Base-by-base conservation (phyloP, 352 stramenopile genomes). In the Blastocystis sp. region DNA sequence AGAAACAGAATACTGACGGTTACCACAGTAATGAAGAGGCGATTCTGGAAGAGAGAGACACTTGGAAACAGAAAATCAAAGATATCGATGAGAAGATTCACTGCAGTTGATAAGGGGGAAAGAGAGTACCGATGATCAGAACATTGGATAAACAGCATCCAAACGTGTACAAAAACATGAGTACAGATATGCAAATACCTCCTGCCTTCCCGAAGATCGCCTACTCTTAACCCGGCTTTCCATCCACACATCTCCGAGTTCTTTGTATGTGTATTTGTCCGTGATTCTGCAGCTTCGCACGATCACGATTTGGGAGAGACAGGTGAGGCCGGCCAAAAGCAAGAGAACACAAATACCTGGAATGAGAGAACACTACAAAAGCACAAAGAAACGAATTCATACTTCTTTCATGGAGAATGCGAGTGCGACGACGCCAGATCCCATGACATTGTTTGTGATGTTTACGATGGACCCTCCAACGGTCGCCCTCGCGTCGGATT, bases 141-240 rank as follows among this genome's bases (percentile, higher is more conserved):
- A 85, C 76, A 42, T 85, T 61, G 24, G 75, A 61, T 24, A 85
- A 73, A n/a, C 75, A 85, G 4, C 36, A 76, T 38, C 59, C 59
- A n/a, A 38, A 85, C 8, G 75, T 85, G 29, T 85, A 85, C 11
- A 56, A 32, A 29, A 85, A 42, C 75, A 85, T 72, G 40, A 85
- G 48, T 2, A 72, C 24, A n/a, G 57, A 76, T 18, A 85, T 61
- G 27, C 76, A 40, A 0, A 76, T 24, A 42, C 75, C 75, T 38
- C 46, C 59, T 29, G 34, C 29, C 3, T 69, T 73, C 1, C 75
- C 75, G 29, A 85, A 61, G 24, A 85, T 54, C 0, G 0, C 46
- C 75, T 85, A 42, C 4, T 27, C 14, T 36, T 51, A 21, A 81
- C 21, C 1, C 24, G 27, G 2, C 0, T 27, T 1, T 9, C 14